A percentile compares a stretch with the other conserved stretches of the same genome.
Conservation (phyloP, 768 basidiomycete species). For the Serendipita vermifera region DNA sequence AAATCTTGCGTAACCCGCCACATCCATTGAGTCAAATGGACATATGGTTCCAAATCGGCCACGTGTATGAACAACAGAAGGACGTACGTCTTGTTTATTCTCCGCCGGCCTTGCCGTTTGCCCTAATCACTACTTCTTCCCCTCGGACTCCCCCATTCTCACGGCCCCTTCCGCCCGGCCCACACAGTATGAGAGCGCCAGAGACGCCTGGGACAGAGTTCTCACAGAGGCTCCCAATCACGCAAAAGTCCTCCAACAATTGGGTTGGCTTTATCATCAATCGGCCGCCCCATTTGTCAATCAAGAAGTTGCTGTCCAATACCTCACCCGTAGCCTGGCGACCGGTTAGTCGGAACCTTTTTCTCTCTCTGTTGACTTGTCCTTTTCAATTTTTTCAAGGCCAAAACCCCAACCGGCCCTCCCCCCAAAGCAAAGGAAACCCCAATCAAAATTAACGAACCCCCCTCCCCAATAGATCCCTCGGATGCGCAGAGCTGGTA, state of each 20-base stretch:
- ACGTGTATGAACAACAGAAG: conserved; percentile 94
- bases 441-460: no score
- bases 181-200: conserved; percentile 67
- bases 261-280: conserved; percentile 97
- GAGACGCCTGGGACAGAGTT: conserved; percentile 93
- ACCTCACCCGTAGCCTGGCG: conserved; percentile 89
- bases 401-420: no score
- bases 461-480: no score
- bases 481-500: conserved; percentile 98
- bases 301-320: conserved; percentile 86
- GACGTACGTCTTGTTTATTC: conserved; percentile 40
- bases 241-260: conserved; percentile 93
- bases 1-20: conserved; percentile 90
- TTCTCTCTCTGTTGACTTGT: background rate
- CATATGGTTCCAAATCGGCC: conserved; percentile 99
- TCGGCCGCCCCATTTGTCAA: conserved; percentile 91
- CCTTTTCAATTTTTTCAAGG: no score
- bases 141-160: background rate
- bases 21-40: conserved; percentile 92
- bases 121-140: background rate
- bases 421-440: no score
- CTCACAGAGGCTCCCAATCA: conserved; percentile 86
- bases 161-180: background rate
- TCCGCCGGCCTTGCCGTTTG: background rate
- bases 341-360: conserved; percentile 47